Percentiles rank a stretch among this genome's conserved stretches.
Evolutionary conservation across 139 green algal genomes (phyloP).

Genomic region (Asterochloris sp.): DNA sequence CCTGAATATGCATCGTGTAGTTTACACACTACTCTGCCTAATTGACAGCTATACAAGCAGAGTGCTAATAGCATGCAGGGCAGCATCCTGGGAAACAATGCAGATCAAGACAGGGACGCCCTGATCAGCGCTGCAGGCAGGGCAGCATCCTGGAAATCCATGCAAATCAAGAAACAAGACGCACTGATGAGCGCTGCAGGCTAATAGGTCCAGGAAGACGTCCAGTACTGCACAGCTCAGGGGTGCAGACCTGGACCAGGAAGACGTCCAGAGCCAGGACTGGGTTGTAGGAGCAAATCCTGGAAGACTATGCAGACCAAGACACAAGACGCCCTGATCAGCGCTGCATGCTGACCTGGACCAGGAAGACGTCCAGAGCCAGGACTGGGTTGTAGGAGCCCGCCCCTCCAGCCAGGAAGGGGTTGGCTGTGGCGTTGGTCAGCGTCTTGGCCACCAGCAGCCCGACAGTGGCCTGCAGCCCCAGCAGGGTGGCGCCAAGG

Average conservation of each 20-base stretch:
- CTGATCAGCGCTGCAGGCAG: background rate
- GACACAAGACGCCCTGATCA: background rate
- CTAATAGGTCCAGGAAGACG: background rate
- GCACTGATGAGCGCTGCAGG: background rate
- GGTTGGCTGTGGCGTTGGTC: slow-evolving; percentile 83
- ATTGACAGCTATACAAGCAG: background rate
- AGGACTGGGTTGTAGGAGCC: slow-evolving; percentile 91
- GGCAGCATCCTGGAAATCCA: background rate
- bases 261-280: slow-evolving; percentile 99
- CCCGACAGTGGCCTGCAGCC: slow-evolving; percentile 73
- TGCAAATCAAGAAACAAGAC: background rate
- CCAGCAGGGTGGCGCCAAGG: slow-evolving; percentile 23
- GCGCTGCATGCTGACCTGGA: slow-evolving; percentile 65
- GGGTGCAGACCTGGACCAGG: slow-evolving; percentile 80
- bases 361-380: slow-evolving; percentile 97
- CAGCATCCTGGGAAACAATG: background rate
- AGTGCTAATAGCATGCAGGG: background rate
- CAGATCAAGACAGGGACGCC: background rate
- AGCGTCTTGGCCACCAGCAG: slow-evolving; percentile 98
- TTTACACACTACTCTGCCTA: background rate
- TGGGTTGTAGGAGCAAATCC: slow-evolving; percentile 73
- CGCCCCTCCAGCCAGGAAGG: slow-evolving; percentile 69
- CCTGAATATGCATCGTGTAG: background rate
- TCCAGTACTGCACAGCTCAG: background rate
- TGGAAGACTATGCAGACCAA: background rate